Evolutionary conservation across 768 basidiomycete genomes (phyloP), one percentile per base, ranked within the genome.

Genomic region (Boletus huronensis): DNA sequence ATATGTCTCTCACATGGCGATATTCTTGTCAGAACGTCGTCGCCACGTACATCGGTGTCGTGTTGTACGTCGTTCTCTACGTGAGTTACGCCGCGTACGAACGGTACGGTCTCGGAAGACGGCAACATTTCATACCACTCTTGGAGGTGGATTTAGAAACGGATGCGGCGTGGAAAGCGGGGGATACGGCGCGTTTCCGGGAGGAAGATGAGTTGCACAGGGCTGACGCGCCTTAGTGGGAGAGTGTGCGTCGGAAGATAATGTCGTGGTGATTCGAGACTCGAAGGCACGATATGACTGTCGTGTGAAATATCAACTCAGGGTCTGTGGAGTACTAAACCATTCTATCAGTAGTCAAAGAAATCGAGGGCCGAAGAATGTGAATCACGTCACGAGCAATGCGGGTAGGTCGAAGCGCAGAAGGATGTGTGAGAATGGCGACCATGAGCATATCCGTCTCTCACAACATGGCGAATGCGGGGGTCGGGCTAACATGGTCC

Each of bases 11-110:
- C 25, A 41, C 50, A 8, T 4, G 5, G 6, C 23, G 2, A 13
- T 32, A 0, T 14, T 13, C 14, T 7, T 13, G 17, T 14, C 58
- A 81, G 79, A 82, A 82, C 60, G 74, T 83, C 43, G 70, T 82
- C 19, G 80, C 80, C 28, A 81, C 79, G 14, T 83, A 82, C 63
- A 74, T 82, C 51, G 81, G 82, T 1, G 71, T 82, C 38, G 75
- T 68, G 5, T 48, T 79, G 5, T 83, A 81, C 57, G 45, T 78
- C 36, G 55, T 73, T 10, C 71, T 82, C 32, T 82, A 81, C 54
- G 48, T 55, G 17, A 78, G 79, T 0, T 81, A 80, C 51, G 65
- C 70, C 9, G 21, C 71, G 10, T 79, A 75, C 55, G 77, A 77
- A 55, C 63, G 73, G 34, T 54, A 70, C 48, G 50, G 57, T n/a